Base-by-base conservation (phyloP, 345 rosid species). In the Cardiospermum halicacabum region DNA sequence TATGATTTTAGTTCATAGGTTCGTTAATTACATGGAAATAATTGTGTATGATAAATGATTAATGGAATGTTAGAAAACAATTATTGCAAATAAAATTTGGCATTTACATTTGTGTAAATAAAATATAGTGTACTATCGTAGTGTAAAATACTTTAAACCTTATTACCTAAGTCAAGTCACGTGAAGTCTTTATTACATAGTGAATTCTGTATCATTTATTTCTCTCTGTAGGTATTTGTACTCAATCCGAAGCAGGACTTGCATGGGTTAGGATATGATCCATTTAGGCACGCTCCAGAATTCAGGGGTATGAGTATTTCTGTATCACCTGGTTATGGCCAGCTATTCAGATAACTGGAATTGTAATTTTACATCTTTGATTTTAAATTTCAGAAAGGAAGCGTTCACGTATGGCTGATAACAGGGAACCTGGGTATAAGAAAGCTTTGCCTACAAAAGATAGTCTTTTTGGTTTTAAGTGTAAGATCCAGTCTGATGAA, bases 221-320 rank as follows among this genome's bases (percentile, higher is more conserved):
- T 68, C 70, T n/a, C 64, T 58, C 68, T 76, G 64, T 78, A 94
- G 99, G 82, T 81, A 51, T 84, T 66, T 68, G 85, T 85, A 58
- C 87, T 82, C 62, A 75, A 85, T 68, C 99, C 99, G n/a, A 94
- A 94, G 82, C 88, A 89, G 74, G 93, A 94, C 72, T 65, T 82
- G 61, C 80, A 89, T 77, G 99, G 99, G 68, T 72, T 94, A 72
- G 99, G 96, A 27, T 91, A 68, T 75, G 96, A 91, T 84, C 99
- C 97, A 63, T 94, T 78, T 65, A 85, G 85, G 82, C 81, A 89
- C 79, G 99, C 99, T 80, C 99, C 97, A 49, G 99, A 94, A 74
- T 91, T 94, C 71, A 81, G 96, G 82, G 96, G 99, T 94, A 67
- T 37, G 64, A 72, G 47, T 31, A 73, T 56, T 66, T 60, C 65